Conservation (phyloP, 768 basidiomycete species). For the Auricularia sp. region DNA sequence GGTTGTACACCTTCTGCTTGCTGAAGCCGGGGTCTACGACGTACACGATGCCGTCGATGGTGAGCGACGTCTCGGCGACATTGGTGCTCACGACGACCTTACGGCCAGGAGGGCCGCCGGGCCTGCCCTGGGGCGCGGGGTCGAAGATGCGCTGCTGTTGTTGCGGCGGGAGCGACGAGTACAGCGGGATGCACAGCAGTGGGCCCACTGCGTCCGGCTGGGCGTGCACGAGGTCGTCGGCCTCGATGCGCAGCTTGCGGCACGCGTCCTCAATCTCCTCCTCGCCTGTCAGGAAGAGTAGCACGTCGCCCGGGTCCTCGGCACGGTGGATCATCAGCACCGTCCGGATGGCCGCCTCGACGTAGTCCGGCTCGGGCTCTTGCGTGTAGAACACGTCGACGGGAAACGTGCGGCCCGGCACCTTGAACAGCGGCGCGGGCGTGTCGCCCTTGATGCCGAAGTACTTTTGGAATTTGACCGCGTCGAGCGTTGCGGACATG, state of each 20-base stretch:
- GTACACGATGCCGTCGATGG: conserved; percentile 99
- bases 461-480: conserved; percentile 94
- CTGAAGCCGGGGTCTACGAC: conserved; percentile 97
- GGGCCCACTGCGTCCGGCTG: conserved; percentile 75
- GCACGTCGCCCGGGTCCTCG: conserved; percentile 85
- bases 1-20: conserved; percentile 98
- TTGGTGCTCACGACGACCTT: conserved; percentile 96
- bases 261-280: conserved; percentile 98
- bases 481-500: conserved; percentile 97
- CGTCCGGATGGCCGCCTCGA: conserved; percentile 92
- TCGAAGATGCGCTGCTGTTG: conserved; percentile 98
- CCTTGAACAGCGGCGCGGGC: conserved; percentile 74
- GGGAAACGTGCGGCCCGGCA: conserved; percentile 87
- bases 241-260: conserved; percentile 83
- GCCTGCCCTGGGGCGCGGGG: conserved; percentile 51
- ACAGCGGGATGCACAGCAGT: conserved; percentile 81
- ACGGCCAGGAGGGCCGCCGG: conserved; percentile 72
- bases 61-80: conserved; percentile 94
- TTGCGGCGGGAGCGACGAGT: conserved; percentile 86
- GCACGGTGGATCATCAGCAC: conserved; percentile 96
- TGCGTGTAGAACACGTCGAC: conserved; percentile 94
- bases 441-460: conserved; percentile 45
- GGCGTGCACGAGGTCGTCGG: conserved; percentile 67
- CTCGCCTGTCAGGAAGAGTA: conserved; percentile 95
- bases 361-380: conserved; percentile 89